A percentile compares a stretch with the other conserved stretches of the same genome.
Evolutionary conservation across 805 yeast genomes (phyloP).

Genomic region (Grigorovia humatica): DNA sequence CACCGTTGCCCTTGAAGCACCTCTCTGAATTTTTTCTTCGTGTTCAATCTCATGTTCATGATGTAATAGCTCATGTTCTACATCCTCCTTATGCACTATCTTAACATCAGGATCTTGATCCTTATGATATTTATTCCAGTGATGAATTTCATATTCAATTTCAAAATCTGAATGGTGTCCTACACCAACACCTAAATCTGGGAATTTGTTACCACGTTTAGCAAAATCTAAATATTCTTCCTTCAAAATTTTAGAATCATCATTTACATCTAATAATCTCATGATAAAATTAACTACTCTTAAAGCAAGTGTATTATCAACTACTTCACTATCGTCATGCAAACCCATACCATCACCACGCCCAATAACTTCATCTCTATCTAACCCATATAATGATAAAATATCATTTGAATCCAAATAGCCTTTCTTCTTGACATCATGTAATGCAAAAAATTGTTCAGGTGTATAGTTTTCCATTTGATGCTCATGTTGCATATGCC

Average conservation of each 20-base stretch:
- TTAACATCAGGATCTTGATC: constrained; percentile 75
- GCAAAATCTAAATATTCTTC: constrained; percentile 64
- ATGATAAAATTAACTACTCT: constrained; percentile 48
- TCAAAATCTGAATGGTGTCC: constrained; percentile 94
- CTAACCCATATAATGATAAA: constrained; percentile 69
- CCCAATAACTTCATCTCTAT: constrained; percentile 64
- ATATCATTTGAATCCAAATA: constrained; percentile 52
- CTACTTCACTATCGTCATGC: constrained; percentile 56
- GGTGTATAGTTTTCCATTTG: constrained; percentile 65
- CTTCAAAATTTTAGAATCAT: constrained; percentile 52
- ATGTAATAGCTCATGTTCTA: constrained; percentile 74
- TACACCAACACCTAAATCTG: constrained; percentile 87
- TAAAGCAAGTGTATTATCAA: constrained; percentile 42
- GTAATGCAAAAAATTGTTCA: constrained; percentile 66
- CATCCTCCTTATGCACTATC: constrained; percentile 76
- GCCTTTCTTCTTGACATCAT: constrained; percentile 58
- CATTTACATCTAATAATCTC: constrained; percentile 50
- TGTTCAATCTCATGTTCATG: constrained; percentile 80
- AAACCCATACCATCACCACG: constrained; percentile 85
- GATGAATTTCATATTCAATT: constrained; percentile 87
- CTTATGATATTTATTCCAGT: constrained; percentile 75
- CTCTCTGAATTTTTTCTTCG: constrained; percentile 28
- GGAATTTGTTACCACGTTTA: constrained; percentile 57
- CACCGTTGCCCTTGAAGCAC: constrained; percentile 29
- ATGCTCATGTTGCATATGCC: constrained; percentile 92